Evolutionary conservation across 2,329 filamentous ascomycete genomes (phyloP).

Genomic region (Emmonsiellopsis sp.): DNA sequence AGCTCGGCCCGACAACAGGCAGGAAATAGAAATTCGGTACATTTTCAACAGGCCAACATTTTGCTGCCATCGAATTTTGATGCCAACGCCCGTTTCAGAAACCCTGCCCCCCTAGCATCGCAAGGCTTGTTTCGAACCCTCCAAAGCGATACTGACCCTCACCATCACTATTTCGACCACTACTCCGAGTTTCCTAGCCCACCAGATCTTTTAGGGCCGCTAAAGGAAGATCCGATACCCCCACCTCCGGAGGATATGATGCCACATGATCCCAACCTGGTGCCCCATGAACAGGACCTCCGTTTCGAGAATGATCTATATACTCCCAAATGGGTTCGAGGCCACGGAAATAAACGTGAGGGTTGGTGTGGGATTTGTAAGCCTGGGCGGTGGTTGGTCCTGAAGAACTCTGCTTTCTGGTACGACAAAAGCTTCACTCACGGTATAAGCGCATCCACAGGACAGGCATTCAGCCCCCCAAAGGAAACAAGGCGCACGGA

Average conservation of each 20-base stretch:
- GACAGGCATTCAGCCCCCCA: conserved; percentile 68
- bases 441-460: conserved; percentile 74
- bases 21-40: background rate
- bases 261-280: conserved; percentile 63
- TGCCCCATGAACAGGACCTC: conserved; percentile 69
- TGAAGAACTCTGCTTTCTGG: conserved; percentile 90
- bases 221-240: conserved; percentile 63
- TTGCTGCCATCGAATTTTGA: conserved; percentile 43
- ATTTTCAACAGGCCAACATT: conserved; percentile 13
- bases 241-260: conserved; percentile 77
- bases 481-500: conserved; percentile 67
- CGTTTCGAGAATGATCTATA: conserved; percentile 75
- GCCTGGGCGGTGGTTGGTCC: conserved; percentile 72
- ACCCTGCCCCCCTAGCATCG: conserved; percentile 52
- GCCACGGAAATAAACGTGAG: conserved; percentile 78
- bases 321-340: conserved; percentile 74
- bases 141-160: conserved; percentile 64
- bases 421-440: conserved; percentile 89
- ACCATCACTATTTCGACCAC: conserved; percentile 47
- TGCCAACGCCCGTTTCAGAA: conserved; percentile 43
- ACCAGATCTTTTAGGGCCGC: conserved; percentile 66
- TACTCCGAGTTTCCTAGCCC: conserved; percentile 66
- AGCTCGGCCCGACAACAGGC: background rate
- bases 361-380: conserved; percentile 88
- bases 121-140: conserved; percentile 66